phyloP scores from a whole-genome alignment of 495 filamentous ascomycete genomes.

The Penicillium mononematosum region DNA sequence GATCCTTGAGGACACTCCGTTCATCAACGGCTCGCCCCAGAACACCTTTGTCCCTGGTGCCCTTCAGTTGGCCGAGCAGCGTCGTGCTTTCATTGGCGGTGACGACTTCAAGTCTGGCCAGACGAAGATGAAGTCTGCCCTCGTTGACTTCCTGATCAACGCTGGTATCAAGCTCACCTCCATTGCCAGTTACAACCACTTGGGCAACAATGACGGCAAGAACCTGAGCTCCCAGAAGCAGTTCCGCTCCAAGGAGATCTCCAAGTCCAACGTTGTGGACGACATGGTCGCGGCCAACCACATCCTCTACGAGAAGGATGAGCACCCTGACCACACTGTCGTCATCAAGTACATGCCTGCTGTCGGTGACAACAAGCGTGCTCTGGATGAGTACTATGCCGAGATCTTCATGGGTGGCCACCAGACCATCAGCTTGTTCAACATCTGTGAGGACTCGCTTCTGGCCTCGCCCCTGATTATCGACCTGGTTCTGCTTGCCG shows the following conservation, averaged over 20 bases:
- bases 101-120: slow-evolving; percentile 99
- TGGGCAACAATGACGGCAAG: slow-evolving; percentile 99
- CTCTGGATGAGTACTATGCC: slow-evolving; percentile 96
- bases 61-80: slow-evolving; percentile 84
- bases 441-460: slow-evolving; percentile 98
- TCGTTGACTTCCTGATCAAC: slow-evolving; percentile 98
- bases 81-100: slow-evolving; percentile 88
- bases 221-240: slow-evolving; percentile 96
- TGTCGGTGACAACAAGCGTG: slow-evolving; percentile 98
- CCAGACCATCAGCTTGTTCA: slow-evolving; percentile 97
- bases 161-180: slow-evolving; percentile 99
- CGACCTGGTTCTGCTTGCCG: slow-evolving; percentile 84
- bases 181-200: slow-evolving; percentile 98
- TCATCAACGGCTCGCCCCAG: slow-evolving; percentile 99
- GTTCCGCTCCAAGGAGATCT: slow-evolving; percentile 99
- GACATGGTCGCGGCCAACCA: slow-evolving; percentile 97
- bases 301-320: slow-evolving; percentile 82
- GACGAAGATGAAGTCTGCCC: slow-evolving; percentile 99
- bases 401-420: slow-evolving; percentile 99
- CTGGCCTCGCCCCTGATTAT: slow-evolving; percentile 98
- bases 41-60: slow-evolving; percentile 97
- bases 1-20: slow-evolving; percentile 84
- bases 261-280: slow-evolving; percentile 97
- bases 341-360: slow-evolving; percentile 99
- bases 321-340: slow-evolving; percentile 86